Evolutionary conservation across 352 stramenopile species (phyloP).

Genomic region (Phytophthora pluvialis): DNA sequence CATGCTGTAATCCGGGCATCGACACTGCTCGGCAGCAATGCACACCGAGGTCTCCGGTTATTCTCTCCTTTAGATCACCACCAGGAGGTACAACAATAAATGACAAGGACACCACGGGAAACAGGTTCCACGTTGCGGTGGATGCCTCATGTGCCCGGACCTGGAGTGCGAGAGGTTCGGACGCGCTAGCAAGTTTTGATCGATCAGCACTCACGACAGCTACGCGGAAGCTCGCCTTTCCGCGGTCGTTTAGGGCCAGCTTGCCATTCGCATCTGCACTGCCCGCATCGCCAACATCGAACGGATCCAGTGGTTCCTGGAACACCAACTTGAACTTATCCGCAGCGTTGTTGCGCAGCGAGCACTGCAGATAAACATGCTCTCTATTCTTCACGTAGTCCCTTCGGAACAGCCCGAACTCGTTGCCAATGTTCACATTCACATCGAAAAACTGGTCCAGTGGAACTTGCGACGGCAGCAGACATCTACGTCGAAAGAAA

Average conservation of each 20-base stretch:
- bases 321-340: constrained; percentile 38
- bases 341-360: constrained; percentile 45
- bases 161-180: constrained; percentile 44
- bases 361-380: constrained; percentile 56
- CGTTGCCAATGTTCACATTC: constrained; percentile 79
- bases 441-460: constrained; percentile 67
- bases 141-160: constrained; percentile 45
- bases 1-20: constrained; percentile 52
- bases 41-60: constrained; percentile 50
- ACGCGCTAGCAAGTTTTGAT: neutral
- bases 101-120: constrained; percentile 73
- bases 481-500: constrained; percentile 42
- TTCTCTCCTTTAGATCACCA: constrained; percentile 24
- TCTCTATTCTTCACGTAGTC: constrained; percentile 52
- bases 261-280: constrained; percentile 33
- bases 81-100: constrained; percentile 40
- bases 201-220: constrained; percentile 31
- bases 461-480: constrained; percentile 61
- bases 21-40: constrained; percentile 74
- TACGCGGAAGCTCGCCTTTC: constrained; percentile 59
- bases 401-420: constrained; percentile 82
- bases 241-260: constrained; percentile 64
- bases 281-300: constrained; percentile 17
- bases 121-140: constrained; percentile 51
- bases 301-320: constrained; percentile 23